Base-by-base conservation (phyloP, 768 basidiomycete genomes). In the Rhizopogon rudus region DNA sequence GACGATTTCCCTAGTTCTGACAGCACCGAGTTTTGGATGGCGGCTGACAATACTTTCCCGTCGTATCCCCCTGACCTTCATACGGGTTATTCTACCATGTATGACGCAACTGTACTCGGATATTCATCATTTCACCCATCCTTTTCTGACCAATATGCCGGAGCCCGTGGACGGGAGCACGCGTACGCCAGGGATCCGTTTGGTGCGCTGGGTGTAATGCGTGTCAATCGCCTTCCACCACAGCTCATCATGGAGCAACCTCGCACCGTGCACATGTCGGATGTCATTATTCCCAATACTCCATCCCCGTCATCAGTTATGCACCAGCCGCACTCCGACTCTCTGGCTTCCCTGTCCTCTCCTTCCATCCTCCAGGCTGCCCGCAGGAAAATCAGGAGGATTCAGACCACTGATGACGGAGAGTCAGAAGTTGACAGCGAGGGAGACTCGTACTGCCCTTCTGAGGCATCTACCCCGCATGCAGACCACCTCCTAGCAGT, bases 191-290 rank as follows among this genome's bases (percentile, higher is more conserved):
- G 35, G 9, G 48, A 33, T 3, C 48, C 22, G 20, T 35, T 50
- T 35, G 22, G 51, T 17, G 16, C 16, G 12, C 7, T 53, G 14
- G 35, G 48, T 9, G 16, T 22, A 20, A 22, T 6, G 3, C 33
- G 6, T 37, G 20, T 14, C 5, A 20, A 49, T 16, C 48, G 5
- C 46, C 46, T 33, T 22, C 33, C 46, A 20, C 31, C 31, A 20
- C 48, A 49, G 20, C 16, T 49, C 17, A 16, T 48, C 13, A 10
- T 5, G 35, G 35, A 49, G 8, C 48, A 49, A 49, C 14, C 54
- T 6, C 54, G 52, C 8, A 68, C 67, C 31, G 65, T 71, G 0
- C 60, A 52, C 28, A 64, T 61, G 49, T 51, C 67, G 5, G 69
- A 68, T 14, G 29, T 71, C 35, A 39, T 55, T 40, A 40, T 59